These are phyloP conservation scores for Xylaria grammica DNA, from an alignment of 495 filamentous ascomycete species.

Conservation along the genomic window DNA sequence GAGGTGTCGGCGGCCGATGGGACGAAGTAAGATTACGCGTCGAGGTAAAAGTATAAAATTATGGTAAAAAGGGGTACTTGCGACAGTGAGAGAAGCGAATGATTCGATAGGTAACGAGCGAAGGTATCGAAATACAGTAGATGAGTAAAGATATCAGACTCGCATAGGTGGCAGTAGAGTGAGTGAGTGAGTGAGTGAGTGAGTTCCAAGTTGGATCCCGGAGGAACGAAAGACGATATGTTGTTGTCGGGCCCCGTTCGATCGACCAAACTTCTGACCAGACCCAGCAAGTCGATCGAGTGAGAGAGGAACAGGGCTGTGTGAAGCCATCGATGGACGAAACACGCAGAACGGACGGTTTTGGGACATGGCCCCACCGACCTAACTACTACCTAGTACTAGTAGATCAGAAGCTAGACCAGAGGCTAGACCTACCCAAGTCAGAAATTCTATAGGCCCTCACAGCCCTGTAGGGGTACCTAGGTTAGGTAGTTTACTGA, in stretches of 20 bases:
- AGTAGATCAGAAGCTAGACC: no score
- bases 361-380: neutral
- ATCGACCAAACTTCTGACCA: neutral
- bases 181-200: neutral
- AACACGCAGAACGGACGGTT: slow-evolving; percentile 3
- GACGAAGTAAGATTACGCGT: slow-evolving; percentile 21
- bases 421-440: no score
- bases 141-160: neutral
- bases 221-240: slow-evolving; percentile 8
- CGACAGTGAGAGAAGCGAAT: slow-evolving; percentile 19
- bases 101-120: slow-evolving; percentile 20
- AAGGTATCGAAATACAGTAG: slow-evolving; percentile 16
- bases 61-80: slow-evolving; percentile 16
- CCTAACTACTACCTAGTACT: no score
- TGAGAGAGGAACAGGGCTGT: neutral
- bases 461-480: slow-evolving; percentile 1
- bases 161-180: neutral
- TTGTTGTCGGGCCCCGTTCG: slow-evolving; percentile 1
- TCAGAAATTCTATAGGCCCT: neutral
- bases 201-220: neutral
- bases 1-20: neutral
- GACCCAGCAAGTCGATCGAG: no score
- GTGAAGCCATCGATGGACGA: neutral
- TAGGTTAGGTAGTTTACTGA: no score
- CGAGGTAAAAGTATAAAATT: slow-evolving; percentile 20